These are phyloP conservation scores for Quercus rubra DNA, from an alignment of 306 rosid species.

Conservation along the genomic window DNA sequence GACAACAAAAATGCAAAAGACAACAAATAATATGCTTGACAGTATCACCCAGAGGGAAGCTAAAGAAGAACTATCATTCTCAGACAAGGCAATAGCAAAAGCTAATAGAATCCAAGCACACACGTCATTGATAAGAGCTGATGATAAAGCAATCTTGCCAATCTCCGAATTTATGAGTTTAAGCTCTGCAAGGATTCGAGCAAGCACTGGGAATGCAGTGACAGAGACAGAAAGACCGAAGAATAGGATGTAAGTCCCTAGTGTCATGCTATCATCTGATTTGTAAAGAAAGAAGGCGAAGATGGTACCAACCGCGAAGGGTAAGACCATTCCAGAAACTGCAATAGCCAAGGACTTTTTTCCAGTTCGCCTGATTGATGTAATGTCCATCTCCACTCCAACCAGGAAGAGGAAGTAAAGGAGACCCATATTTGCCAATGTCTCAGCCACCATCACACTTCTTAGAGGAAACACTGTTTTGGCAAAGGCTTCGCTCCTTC, in stretches of 20 bases:
- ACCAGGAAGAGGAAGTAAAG: constrained; percentile 74
- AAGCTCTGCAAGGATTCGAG: constrained; percentile 73
- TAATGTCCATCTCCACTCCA: constrained; percentile 82
- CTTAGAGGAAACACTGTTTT: constrained; percentile 52
- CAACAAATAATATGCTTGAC: constrained; percentile 62
- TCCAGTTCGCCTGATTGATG: constrained; percentile 53
- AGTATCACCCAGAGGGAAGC: constrained; percentile 78
- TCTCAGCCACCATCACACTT: constrained; percentile 75
- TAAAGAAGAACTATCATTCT: constrained; percentile 38
- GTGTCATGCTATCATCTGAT: neutral
- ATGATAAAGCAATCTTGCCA: constrained; percentile 65
- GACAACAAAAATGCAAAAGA: constrained; percentile 41
- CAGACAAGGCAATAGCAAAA: constrained; percentile 74
- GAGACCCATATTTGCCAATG: constrained; percentile 68
- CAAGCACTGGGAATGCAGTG: constrained; percentile 82
- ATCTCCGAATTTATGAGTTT: constrained; percentile 73
- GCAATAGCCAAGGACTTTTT: constrained; percentile 53
- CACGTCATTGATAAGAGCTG: constrained; percentile 73
- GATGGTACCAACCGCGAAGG: constrained; percentile 45
- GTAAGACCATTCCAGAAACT: constrained; percentile 66
- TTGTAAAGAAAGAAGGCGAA: constrained; percentile 26
- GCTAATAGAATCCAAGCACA: constrained; percentile 85
- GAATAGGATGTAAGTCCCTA: constrained; percentile 42
- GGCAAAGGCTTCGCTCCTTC: constrained; percentile 37
- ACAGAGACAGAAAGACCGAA: constrained; percentile 68